Conservation (phyloP, 1,284 basidiomycete species). For the Schizophyllum amplum region DNA sequence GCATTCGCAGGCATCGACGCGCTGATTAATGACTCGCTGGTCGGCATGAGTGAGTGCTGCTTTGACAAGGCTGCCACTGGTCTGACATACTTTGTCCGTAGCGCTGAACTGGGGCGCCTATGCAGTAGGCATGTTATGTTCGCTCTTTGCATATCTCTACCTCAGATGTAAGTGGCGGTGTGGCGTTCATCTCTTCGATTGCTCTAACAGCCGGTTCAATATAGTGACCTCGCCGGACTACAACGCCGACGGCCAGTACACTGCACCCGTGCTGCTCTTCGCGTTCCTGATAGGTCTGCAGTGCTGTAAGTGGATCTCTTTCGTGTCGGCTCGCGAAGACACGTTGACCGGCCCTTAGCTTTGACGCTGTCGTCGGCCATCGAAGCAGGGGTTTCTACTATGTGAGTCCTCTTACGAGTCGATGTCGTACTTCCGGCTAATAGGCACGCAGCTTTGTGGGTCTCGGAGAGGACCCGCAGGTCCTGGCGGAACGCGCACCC, state of each 20-base stretch:
- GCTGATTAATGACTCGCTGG: conserved; percentile 79
- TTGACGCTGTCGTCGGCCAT: conserved; percentile 63
- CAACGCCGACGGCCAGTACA: conserved; percentile 68
- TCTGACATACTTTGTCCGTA: conserved; percentile 15
- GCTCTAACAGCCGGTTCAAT: not conserved
- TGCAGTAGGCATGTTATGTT: conserved; percentile 68
- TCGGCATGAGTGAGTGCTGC: conserved; percentile 60
- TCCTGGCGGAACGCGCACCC: conserved; percentile 68
- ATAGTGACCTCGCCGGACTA: conserved; percentile 66
- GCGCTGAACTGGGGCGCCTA: conserved; percentile 74
- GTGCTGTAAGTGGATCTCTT: conserved; percentile 44
- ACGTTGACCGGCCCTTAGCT: conserved; percentile 27
- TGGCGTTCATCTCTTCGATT: not conserved
- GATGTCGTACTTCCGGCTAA: not conserved
- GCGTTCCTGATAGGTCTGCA: conserved; percentile 73
- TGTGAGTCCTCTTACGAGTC: conserved; percentile 33
- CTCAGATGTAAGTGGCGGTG: conserved; percentile 51
- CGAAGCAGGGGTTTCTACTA: conserved; percentile 78
- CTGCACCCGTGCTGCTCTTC: conserved; percentile 71
- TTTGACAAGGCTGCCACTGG: not conserved
- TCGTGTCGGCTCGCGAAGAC: conserved; percentile 7
- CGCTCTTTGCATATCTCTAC: conserved; percentile 79
- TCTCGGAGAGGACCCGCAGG: conserved; percentile 73
- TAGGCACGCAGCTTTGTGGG: conserved; percentile 59
- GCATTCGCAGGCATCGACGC: conserved; percentile 57